Base-by-base conservation (phyloP, 805 yeast species). In the Torulaspora delbrueckii region DNA sequence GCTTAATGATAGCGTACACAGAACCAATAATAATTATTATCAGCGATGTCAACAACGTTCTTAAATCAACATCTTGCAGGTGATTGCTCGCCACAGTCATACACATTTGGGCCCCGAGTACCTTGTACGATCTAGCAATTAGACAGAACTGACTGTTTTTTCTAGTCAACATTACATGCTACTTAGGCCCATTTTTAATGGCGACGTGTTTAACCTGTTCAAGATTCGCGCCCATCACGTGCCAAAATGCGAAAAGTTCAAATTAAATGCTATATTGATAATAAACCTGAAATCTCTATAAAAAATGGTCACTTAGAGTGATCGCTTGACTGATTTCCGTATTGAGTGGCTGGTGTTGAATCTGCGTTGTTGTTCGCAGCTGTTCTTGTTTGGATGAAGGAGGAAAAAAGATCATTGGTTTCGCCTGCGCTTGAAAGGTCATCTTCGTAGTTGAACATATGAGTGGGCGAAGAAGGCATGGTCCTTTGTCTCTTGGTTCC, bases 1-100 rank as follows among this genome's bases (percentile, higher is more conserved):
- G 44, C 45, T 72, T 65, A 3, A 81, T 63, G 12, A 67, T 52
- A 3, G 59, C 50, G 53, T 79, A 80, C 10, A 74, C 24, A 47
- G 65, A 45, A 7, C 45, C 45, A 2, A 54, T 22, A 6, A 47
- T 25, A 14, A 44, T 50, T 13, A 49, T 38, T 3, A 42, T 27
- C 16, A 47, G 13, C 8, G 58, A 51, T 13, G 36, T 42, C 25
- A 48, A 22, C 22, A 53, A 24, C 25, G 37, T 46, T 18, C 42
- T 42, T 32, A 47, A 30, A 43, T 51, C 50, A 25, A 45, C 45
- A 37, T 47, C 48, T 32, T 42, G 47, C 35, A 48, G 41, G 22
- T 31, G 36, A 5, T 42, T 32, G 13, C 43, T 46, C 30, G 12
- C 42, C 18, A 26, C 24, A 7, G 27, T 28, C 5, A 41, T 18